Evolutionary conservation across 2,329 filamentous ascomycete species (phyloP).

Genomic region (Neofusicoccum parvum): DNA sequence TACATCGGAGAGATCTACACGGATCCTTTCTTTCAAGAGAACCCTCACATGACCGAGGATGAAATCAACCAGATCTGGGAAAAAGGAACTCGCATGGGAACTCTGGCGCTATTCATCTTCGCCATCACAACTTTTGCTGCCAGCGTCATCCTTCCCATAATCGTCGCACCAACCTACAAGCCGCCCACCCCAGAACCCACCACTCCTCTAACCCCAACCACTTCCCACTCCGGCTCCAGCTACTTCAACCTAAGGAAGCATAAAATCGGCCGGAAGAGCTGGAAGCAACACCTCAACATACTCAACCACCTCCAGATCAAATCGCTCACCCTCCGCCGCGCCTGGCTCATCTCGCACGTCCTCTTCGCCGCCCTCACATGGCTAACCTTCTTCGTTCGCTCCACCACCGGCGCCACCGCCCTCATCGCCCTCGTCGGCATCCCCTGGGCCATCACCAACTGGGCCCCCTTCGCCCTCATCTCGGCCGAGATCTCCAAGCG

Average conservation of each 20-base stretch:
- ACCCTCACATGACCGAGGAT: conserved; percentile 74
- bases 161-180: conserved; percentile 79
- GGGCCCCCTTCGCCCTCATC: conserved; percentile 95
- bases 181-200: conserved; percentile 40
- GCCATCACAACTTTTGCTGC: conserved; percentile 80
- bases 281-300: conserved; percentile 30
- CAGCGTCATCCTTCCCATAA: conserved; percentile 81
- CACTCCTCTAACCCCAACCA: conserved; percentile 45
- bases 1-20: conserved; percentile 93
- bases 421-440: conserved; percentile 83
- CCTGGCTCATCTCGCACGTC: conserved; percentile 85
- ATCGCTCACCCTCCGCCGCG: conserved; percentile 81
- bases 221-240: conserved; percentile 32
- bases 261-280: conserved; percentile 3
- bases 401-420: conserved; percentile 70
- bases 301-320: conserved; percentile 72
- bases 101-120: conserved; percentile 86
- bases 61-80: conserved; percentile 83
- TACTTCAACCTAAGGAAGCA: conserved; percentile 28
- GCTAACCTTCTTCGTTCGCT: conserved; percentile 75
- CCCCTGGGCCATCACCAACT: conserved; percentile 89
- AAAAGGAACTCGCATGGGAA: conserved; percentile 80
- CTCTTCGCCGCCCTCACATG: conserved; percentile 82
- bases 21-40: conserved; percentile 74
- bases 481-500: conserved; percentile 86